Percentiles rank a stretch among this genome's conserved stretches.
Evolutionary conservation across 129 eudicot species (phyloP).

Genomic region (Sambucus nigra): DNA sequence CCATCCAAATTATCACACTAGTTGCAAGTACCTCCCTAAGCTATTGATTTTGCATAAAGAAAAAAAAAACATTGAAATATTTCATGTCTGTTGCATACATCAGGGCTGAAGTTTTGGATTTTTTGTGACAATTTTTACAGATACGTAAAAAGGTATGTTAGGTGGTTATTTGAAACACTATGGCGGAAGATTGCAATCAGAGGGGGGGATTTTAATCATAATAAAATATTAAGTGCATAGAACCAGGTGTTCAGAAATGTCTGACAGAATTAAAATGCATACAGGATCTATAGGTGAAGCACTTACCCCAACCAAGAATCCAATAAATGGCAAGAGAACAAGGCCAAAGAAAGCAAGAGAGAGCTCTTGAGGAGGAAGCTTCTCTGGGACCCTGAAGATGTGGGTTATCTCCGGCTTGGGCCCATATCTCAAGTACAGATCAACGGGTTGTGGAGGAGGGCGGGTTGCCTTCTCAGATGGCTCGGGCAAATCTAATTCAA

Average conservation of each 20-base stretch:
- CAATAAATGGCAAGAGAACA: constrained; percentile 59
- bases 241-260: background rate
- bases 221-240: background rate
- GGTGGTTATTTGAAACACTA: background rate
- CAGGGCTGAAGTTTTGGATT: too few species aligned
- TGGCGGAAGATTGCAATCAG: background rate
- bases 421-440: constrained; percentile 55
- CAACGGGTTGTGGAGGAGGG: constrained; percentile 66
- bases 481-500: constrained; percentile 72
- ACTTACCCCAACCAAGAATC: constrained; percentile 85
- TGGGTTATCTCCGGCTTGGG: constrained; percentile 82
- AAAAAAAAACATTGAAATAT: too few species aligned
- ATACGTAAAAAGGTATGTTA: too few species aligned
- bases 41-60: too few species aligned
- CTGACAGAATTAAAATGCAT: background rate
- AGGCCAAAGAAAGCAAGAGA: constrained; percentile 78
- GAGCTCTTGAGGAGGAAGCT: constrained; percentile 71
- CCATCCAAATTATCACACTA: too few species aligned
- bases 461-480: constrained; percentile 84
- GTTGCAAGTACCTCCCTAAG: too few species aligned
- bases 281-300: background rate
- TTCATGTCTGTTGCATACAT: too few species aligned
- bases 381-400: constrained; percentile 84
- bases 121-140: too few species aligned
- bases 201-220: background rate